Evolutionary conservation across 2,329 filamentous ascomycete genomes (phyloP).

Genomic region (Fusarium drepaniforme): DNA sequence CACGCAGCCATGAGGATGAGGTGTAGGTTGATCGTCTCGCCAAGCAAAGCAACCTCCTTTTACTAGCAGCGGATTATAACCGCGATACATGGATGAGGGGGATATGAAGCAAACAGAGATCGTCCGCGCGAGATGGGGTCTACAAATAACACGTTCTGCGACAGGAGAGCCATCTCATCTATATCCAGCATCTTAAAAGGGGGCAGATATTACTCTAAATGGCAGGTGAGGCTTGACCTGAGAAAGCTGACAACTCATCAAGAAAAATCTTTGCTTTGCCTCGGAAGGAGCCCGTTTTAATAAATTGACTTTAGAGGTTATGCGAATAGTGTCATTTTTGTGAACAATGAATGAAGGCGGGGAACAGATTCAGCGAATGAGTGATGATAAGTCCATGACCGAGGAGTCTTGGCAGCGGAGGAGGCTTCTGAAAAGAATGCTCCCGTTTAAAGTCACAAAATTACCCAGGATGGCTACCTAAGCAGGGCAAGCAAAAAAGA

Average conservation of each 20-base stretch:
- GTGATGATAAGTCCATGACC: background rate
- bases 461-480: constrained; percentile 18
- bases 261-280: constrained; percentile 12
- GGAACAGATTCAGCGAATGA: constrained; percentile 20
- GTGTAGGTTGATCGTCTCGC: constrained; percentile 14
- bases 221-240: constrained; percentile 31
- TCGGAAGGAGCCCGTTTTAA: background rate
- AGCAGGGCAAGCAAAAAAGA: constrained; percentile 19
- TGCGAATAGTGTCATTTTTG: constrained; percentile 36
- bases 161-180: constrained; percentile 2
- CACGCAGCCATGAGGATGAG: constrained; percentile 24
- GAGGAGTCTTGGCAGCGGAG: constrained; percentile 19
- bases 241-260: constrained; percentile 30
- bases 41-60: constrained; percentile 42
- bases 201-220: constrained; percentile 22
- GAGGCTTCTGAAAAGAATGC: constrained; percentile 24
- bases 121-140: constrained; percentile 30
- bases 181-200: constrained; percentile 22
- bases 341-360: constrained; percentile 31
- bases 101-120: constrained; percentile 37
- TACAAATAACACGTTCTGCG: constrained; percentile 21
- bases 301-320: constrained; percentile 6
- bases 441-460: constrained; percentile 13
- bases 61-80: constrained; percentile 40
- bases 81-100: constrained; percentile 31